Base-by-base conservation (phyloP, 768 basidiomycete species). In the Psilocybe tampanensis region DNA sequence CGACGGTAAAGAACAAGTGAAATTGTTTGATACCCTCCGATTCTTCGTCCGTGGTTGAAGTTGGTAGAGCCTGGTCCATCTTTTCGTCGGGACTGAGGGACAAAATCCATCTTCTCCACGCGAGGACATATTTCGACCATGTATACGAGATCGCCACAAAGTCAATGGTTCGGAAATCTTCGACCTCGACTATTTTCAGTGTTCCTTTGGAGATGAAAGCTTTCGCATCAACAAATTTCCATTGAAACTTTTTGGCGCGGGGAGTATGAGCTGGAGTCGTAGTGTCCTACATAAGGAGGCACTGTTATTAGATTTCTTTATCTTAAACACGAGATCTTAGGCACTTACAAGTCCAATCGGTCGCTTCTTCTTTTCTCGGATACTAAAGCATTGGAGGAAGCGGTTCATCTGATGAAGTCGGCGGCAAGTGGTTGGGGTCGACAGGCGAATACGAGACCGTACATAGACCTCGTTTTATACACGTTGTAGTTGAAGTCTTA, bases 111-210 rank as follows among this genome's bases (percentile, higher is more conserved):
- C 52, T 52, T 34, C 56, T 51, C 56, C 56, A 57, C 33, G 44
- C 43, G 4, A 57, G 56, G 32, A 57, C 52, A 29, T 57, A 52
- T 24, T 23, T 51, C 26, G 56, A 57, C 56, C 56, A 57, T 32
- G 56, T 52, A 18, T 57, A 57, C 1, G 56, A 57, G 52, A 57
- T 57, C 36, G 56, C 56, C 15, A 51, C 49, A 34, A 57, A 57
- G 34, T 52, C 56, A 21, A 57, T 29, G 18, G 26, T 34, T 36
- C 34, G 49, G 24, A 52, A 47, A 45, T 57, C 50, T n/a, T 51
- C 56, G 8, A 45, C 44, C 19, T 57, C 50, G 2, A 45, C 50
- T 13, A 57, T 34, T 41, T 57, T 57, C 50, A 57, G 21, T n/a
- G n/a, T 18, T 8, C 56, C 50, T 18, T 52, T 24, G 34, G 39